phyloP scores from a whole-genome alignment of 2,329 filamentous ascomycete species.

The Botrytis pseudocinerea region DNA sequence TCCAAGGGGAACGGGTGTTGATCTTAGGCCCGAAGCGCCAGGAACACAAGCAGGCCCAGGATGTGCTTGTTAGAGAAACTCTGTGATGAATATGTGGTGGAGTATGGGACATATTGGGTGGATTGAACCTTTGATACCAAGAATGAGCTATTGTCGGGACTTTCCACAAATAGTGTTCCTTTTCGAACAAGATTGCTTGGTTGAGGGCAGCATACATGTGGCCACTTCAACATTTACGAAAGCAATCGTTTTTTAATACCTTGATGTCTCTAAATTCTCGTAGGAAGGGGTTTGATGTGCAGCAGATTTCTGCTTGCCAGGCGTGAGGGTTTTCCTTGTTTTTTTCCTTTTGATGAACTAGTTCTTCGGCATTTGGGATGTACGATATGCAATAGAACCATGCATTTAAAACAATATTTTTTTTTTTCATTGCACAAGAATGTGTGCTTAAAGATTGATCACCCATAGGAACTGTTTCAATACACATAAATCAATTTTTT shows the following conservation, averaged over 20 bases:
- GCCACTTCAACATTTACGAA: slow-evolving; percentile 32
- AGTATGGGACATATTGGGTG: slow-evolving; percentile 30
- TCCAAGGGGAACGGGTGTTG: slow-evolving; percentile 56
- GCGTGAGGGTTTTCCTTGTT: slow-evolving; percentile 38
- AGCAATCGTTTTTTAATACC: slow-evolving; percentile 41
- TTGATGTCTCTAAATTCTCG: slow-evolving; percentile 38
- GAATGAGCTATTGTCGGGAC: slow-evolving; percentile 26
- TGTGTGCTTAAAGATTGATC: background rate
- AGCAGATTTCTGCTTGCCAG: slow-evolving; percentile 36
- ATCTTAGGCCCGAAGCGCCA: slow-evolving; percentile 58
- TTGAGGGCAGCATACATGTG: slow-evolving; percentile 32
- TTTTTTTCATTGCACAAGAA: slow-evolving; percentile 11
- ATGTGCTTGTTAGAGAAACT: slow-evolving; percentile 60
- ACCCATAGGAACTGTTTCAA: background rate
- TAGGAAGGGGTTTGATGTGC: slow-evolving; percentile 34
- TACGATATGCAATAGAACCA: slow-evolving; percentile 43
- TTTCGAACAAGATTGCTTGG: slow-evolving; percentile 32
- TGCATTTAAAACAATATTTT: slow-evolving; percentile 20
- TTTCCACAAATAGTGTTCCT: slow-evolving; percentile 26
- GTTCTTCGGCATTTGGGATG: slow-evolving; percentile 42
- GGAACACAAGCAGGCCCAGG: slow-evolving; percentile 58
- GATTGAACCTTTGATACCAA: slow-evolving; percentile 27
- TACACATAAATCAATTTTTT: background rate
- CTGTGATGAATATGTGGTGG: slow-evolving; percentile 26
- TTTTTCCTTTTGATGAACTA: slow-evolving; percentile 27